Conservation (phyloP, 1,139 yeast species). For the Sugiyamaella castrensis region DNA sequence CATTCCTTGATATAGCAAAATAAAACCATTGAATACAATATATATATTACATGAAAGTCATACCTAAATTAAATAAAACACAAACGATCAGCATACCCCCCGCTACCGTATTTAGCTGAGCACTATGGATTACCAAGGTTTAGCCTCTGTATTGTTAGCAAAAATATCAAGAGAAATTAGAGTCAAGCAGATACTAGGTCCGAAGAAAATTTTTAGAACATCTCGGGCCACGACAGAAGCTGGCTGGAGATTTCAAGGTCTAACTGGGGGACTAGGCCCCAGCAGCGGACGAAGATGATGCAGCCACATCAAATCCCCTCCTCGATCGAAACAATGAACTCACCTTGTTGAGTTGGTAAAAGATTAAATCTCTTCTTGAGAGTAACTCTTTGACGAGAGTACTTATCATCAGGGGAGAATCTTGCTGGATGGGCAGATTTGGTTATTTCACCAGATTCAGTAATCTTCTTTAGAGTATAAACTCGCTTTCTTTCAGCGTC, state of each 20-base stretch:
- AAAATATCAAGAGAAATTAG: background rate
- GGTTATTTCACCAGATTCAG: slow-evolving; percentile 89
- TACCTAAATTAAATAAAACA: no score
- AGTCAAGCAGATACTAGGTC: no score
- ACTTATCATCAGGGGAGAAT: slow-evolving; percentile 98
- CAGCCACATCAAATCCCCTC: background rate
- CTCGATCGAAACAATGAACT: slow-evolving; percentile 27
- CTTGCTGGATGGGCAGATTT: slow-evolving; percentile 99
- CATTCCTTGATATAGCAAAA: no score
- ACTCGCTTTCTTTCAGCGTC: slow-evolving; percentile 93
- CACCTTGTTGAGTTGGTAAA: slow-evolving; percentile 76
- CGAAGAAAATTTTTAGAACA: no score
- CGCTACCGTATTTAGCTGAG: background rate
- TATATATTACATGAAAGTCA: background rate
- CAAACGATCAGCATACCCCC: no score
- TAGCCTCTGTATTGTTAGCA: slow-evolving; percentile 22
- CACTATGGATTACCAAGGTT: slow-evolving; percentile 25
- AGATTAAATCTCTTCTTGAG: slow-evolving; percentile 90
- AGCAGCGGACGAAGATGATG: no score
- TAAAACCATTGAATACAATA: background rate
- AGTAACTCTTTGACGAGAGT: slow-evolving; percentile 98
- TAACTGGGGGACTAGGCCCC: slow-evolving; percentile 22
- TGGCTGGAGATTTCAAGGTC: background rate
- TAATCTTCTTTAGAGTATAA: slow-evolving; percentile 82
- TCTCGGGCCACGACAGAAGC: no score